phyloP scores from a whole-genome alignment of 2,329 filamentous ascomycete species.

The Phyllosticta citrichinensis region DNA sequence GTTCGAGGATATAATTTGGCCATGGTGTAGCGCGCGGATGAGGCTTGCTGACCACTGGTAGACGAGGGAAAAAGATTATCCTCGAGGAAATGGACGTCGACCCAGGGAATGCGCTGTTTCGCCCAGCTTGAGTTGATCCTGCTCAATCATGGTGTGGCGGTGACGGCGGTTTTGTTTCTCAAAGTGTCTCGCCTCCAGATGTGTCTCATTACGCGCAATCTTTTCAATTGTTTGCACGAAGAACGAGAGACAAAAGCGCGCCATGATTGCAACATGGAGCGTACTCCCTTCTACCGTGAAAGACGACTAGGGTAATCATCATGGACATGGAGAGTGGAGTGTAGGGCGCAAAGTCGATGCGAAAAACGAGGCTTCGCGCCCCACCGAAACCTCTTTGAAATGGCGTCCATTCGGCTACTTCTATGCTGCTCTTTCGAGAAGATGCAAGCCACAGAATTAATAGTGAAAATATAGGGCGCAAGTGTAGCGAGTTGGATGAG shows the following conservation, averaged over 20 bases:
- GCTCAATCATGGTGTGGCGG: background rate
- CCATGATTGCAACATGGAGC: too few relatives aligned
- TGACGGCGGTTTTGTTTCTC: background rate
- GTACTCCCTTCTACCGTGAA: too few relatives aligned
- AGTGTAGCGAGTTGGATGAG: background rate
- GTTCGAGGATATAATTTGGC: background rate
- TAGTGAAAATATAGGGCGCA: background rate
- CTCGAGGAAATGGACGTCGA: background rate
- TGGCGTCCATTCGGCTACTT: too few relatives aligned
- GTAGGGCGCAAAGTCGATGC: too few relatives aligned
- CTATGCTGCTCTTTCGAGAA: too few relatives aligned
- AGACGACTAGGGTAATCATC: too few relatives aligned
- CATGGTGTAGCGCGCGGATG: background rate
- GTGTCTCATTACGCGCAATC: background rate
- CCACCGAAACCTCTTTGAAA: too few relatives aligned
- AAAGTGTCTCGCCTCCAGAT: background rate
- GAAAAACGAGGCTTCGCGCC: too few relatives aligned
- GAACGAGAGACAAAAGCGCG: background rate
- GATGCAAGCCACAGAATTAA: background rate
- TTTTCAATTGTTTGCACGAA: background rate
- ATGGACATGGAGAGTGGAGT: too few relatives aligned
- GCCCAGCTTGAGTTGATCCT: background rate
- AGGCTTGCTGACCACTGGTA: background rate
- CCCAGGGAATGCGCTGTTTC: background rate
- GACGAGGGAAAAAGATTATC: background rate